A percentile compares a stretch with the other conserved stretches of the same genome.
These are phyloP conservation scores for Pichia inconspicua DNA, from an alignment of 1,139 yeast species.

Conservation along the genomic window DNA sequence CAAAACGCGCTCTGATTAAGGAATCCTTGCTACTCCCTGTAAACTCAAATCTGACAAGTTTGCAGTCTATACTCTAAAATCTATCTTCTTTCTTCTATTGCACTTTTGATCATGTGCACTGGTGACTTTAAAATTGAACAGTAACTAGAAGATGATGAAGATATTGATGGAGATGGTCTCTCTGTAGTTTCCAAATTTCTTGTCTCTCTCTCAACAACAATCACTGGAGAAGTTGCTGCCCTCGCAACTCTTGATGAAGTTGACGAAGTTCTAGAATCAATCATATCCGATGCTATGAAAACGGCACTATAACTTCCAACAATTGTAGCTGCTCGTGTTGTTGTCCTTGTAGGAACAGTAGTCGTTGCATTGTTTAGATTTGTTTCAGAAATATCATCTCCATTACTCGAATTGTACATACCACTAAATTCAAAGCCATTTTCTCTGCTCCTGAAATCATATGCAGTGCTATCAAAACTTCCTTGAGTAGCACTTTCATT, in stretches of 20 bases:
- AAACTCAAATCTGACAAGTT: too few relatives aligned
- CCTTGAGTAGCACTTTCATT: not conserved
- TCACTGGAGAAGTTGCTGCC: not conserved
- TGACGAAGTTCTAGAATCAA: not conserved
- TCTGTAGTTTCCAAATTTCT: not conserved
- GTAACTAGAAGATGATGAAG: slow-evolving; percentile 2
- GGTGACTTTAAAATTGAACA: slow-evolving; percentile 15
- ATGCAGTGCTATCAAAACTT: too few relatives aligned
- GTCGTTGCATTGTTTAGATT: not conserved
- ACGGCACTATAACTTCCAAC: not conserved
- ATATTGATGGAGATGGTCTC: not conserved
- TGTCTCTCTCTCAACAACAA: not conserved
- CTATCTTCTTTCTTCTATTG: not conserved
- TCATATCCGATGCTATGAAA: not conserved
- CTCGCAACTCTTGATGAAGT: not conserved
- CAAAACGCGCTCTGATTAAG: not conserved
- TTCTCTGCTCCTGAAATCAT: not conserved
- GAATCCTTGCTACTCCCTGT: not conserved
- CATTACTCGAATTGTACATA: not conserved
- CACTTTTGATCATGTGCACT: slow-evolving; percentile 1
- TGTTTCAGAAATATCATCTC: not conserved
- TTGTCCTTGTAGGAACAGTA: not conserved
- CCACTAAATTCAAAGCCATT: not conserved
- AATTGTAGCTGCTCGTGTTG: not conserved
- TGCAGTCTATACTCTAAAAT: too few relatives aligned